Percentiles rank a stretch among this genome's conserved stretches.
These are phyloP conservation scores for Symmetrospora coprosmae DNA, from an alignment of 768 basidiomycete genomes.

Conservation along the genomic window DNA sequence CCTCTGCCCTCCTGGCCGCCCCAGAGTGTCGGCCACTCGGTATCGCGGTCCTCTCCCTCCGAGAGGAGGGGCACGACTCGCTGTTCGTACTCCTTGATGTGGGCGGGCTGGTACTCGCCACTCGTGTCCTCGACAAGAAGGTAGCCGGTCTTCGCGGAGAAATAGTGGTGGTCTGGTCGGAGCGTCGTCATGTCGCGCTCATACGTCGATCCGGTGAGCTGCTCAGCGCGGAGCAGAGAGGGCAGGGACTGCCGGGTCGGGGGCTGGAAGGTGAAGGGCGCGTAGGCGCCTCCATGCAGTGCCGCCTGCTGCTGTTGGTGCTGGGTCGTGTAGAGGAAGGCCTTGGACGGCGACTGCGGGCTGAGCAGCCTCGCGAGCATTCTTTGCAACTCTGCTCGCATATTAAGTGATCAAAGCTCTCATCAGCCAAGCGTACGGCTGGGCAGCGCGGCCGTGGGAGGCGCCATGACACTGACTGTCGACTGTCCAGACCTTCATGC, in stretches of 20 bases:
- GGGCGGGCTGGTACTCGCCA: slow-evolving; percentile 68
- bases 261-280: too few relatives aligned
- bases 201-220: slow-evolving; percentile 61
- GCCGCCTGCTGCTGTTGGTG: too few relatives aligned
- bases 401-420: not conserved
- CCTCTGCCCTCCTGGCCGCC: slow-evolving; percentile 33
- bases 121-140: slow-evolving; percentile 82
- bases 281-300: too few relatives aligned
- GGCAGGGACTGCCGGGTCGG: slow-evolving; percentile 34
- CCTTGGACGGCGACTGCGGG: slow-evolving; percentile 35
- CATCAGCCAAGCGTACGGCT: not conserved
- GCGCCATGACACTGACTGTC: slow-evolving; percentile 36
- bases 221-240: slow-evolving; percentile 55
- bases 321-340: slow-evolving; percentile 24
- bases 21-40: slow-evolving; percentile 69
- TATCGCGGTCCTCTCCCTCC: not conserved
- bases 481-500: slow-evolving; percentile 76
- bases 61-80: slow-evolving; percentile 34
- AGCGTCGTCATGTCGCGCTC: slow-evolving; percentile 85
- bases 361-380: slow-evolving; percentile 35
- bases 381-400: slow-evolving; percentile 36
- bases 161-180: slow-evolving; percentile 77
- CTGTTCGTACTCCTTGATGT: slow-evolving; percentile 65
- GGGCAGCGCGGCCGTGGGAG: not conserved
- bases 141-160: slow-evolving; percentile 58